Evolutionary conservation across 371 early-diverging fungal species (phyloP).

Genomic region (Mortierella sp.): DNA sequence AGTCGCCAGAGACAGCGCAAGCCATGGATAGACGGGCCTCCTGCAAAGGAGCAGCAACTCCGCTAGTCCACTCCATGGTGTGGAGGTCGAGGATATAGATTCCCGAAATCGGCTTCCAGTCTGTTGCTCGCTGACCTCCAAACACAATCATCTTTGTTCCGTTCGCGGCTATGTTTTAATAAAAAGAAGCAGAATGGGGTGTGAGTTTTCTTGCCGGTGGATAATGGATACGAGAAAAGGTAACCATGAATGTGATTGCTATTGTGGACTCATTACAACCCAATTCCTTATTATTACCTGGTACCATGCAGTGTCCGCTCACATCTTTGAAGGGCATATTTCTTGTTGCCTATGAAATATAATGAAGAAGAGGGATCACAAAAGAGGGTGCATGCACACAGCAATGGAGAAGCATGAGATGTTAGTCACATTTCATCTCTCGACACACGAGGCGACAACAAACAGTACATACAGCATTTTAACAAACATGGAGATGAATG

Average conservation of each 20-base stretch:
- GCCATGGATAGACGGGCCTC: conserved; percentile 5
- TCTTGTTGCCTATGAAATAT: neutral
- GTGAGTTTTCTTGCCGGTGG: neutral
- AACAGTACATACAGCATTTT: neutral
- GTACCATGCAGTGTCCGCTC: conserved; percentile 4
- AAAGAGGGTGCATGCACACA: neutral
- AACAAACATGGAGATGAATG: neutral
- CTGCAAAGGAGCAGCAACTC: neutral
- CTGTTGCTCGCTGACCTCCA: neutral
- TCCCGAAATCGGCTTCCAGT: neutral
- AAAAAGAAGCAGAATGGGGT: neutral
- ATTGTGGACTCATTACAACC: neutral
- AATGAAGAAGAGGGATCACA: neutral
- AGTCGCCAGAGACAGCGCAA: conserved; percentile 7
- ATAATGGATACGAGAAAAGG: neutral
- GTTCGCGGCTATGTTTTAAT: neutral
- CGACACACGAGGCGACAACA: neutral
- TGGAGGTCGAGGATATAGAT: neutral
- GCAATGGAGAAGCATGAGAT: neutral
- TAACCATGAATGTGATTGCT: neutral
- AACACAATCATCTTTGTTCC: conserved; percentile 9
- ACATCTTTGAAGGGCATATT: neutral
- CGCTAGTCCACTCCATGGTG: neutral
- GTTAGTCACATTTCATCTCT: neutral
- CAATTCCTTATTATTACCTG: neutral